A percentile compares a stretch with the other conserved stretches of the same genome.
These are phyloP conservation scores for Russula sp. DNA, from an alignment of 768 basidiomycete species.

Conservation along the genomic window DNA sequence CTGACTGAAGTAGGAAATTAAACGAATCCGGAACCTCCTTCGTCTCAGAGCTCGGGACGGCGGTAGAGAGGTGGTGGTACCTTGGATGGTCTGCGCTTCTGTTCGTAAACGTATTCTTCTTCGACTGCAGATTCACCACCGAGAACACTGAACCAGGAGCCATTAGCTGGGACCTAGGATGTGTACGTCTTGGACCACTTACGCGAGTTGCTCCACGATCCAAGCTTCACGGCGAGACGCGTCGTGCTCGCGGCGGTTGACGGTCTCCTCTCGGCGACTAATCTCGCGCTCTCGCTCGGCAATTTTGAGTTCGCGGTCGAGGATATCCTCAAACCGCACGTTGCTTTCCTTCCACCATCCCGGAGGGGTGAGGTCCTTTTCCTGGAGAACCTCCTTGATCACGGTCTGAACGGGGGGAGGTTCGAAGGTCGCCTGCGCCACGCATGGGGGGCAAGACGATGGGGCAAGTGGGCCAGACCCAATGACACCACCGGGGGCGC, in stretches of 20 bases:
- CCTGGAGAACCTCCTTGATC: conserved; percentile 84
- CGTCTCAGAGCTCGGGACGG: conserved; percentile 93
- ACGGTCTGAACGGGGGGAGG: conserved; percentile 63
- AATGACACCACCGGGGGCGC: conserved; percentile 76
- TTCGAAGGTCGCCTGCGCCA: conserved; percentile 50
- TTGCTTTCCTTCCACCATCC: conserved; percentile 71
- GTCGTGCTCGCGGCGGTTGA: conserved; percentile 83
- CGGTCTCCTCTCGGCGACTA: conserved; percentile 75
- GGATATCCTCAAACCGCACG: conserved; percentile 69
- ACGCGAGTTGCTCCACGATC: conserved; percentile 95
- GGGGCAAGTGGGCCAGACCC: conserved; percentile 39
- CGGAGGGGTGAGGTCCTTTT: conserved; percentile 70
- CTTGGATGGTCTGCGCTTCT: conserved; percentile 76
- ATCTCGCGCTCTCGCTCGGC: conserved; percentile 84
- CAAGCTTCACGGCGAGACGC: conserved; percentile 80
- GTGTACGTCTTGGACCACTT: conserved; percentile 29
- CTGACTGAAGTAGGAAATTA: conserved; percentile 39
- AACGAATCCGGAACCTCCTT: conserved; percentile 55
- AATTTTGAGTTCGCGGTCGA: conserved; percentile 81
- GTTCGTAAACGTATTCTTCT: conserved; percentile 79
- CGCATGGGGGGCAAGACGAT: conserved; percentile 52
- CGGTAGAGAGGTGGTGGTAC: conserved; percentile 81
- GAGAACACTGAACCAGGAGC: conserved; percentile 43
- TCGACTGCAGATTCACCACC: conserved; percentile 69
- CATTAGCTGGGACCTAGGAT: conserved; percentile 5